Evolutionary conservation across 768 basidiomycete species (phyloP), one percentile per base, ranked within the genome.

Genomic region (Thelephora aurantiotincta): DNA sequence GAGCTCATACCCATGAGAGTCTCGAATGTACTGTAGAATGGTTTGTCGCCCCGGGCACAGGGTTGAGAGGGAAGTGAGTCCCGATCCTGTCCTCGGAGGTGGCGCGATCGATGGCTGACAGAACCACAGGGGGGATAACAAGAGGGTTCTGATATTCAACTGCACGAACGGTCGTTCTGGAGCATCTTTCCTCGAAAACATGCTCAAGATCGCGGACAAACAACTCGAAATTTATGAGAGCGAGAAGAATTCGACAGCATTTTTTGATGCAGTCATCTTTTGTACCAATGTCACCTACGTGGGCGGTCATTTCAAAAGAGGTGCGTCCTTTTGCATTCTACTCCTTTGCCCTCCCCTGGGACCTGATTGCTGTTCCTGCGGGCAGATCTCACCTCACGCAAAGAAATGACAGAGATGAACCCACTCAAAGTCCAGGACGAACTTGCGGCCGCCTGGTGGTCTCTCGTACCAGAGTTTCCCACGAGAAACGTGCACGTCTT

Each of bases 261-360:
- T 89, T 57, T 96, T 96, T 54, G 75, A 89, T 57, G 75, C 80
- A 44, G 86, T 93, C 49, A 77, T 98, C 42, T 98, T 99, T 63
- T 98, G 93, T 64, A 81, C 91, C 43, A 99, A 98, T 61, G 85
- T 96, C 30, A 99, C 96, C 0, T 99, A 94, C 58, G 72, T 77
- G 1, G 80, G 88, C 52, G 96, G 96, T 0, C 69, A 72, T 30
- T 97, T 79, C 60, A 98, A 97, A 68, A 85, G 87, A 45, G 94
- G 94, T 90, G 55, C 19, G 38, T 50, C 33, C 33, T 42, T 2
- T 38, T 34, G 47, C 14, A 57, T 30, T 33, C 7, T 11, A 18
- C 19, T 16, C 19, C 22, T 22, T 20, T 2, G n/a, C 12, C 16
- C 38, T 22, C 13, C 30, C 22, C 11, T 36, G 46, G 65, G 50